Percentiles rank a stretch among this genome's conserved stretches.
Conservation (phyloP, 352 stramenopile species). For the Pythium catenulatum region DNA sequence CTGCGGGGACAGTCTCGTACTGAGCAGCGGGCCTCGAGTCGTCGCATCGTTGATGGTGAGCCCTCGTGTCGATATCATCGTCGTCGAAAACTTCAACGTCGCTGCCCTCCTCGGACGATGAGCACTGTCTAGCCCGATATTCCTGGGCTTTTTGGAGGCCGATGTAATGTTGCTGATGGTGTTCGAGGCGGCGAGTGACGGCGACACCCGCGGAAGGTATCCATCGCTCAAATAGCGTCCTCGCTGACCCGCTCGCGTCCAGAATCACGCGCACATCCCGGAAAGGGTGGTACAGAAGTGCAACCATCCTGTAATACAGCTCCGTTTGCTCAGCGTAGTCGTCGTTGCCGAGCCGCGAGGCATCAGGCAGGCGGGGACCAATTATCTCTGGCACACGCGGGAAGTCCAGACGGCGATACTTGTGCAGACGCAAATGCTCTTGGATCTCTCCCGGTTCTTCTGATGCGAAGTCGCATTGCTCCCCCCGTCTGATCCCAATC, state of each 20-base stretch:
- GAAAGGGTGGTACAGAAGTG: conserved; percentile 51
- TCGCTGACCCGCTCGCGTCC: background rate
- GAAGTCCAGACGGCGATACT: conserved; percentile 4
- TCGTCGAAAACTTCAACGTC: background rate
- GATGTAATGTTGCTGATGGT: conserved; percentile 48
- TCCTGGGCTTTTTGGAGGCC: background rate
- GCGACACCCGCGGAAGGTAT: background rate
- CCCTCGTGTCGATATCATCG: too few relatives aligned
- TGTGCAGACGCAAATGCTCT: conserved; percentile 31
- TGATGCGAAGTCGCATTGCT: background rate
- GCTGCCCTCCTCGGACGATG: background rate
- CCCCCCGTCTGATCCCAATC: background rate
- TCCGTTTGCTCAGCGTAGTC: conserved; percentile 35
- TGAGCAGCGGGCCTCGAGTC: background rate
- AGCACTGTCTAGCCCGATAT: background rate
- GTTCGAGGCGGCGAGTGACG: conserved; percentile 11
- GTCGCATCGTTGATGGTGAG: too few relatives aligned
- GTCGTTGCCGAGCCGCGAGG: background rate
- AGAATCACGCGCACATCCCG: conserved; percentile 7
- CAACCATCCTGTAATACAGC: conserved; percentile 36
- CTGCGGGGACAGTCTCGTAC: background rate
- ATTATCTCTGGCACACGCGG: conserved; percentile 51
- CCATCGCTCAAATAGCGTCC: background rate
- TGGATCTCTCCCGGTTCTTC: background rate
- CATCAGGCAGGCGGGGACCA: conserved; percentile 38